Evolutionary conservation across 768 basidiomycete genomes (phyloP), one percentile per base, ranked within the genome.

Genomic region (Mycena amicta): DNA sequence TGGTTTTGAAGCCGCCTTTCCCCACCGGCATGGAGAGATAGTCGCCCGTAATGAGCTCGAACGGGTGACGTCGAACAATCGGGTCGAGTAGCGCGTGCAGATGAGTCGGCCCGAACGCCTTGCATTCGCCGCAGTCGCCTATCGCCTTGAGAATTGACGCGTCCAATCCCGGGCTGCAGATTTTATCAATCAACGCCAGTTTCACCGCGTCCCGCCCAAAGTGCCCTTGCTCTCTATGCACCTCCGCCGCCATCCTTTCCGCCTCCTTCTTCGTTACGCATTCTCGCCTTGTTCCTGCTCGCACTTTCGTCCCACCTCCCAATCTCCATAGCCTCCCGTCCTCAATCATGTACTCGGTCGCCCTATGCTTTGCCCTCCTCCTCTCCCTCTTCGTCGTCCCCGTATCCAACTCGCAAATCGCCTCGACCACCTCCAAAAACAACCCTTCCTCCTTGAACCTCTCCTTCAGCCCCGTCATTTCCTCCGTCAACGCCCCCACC

Each of bases 201-300:
- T 76, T 76, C 56, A 76, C 64, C 2, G 46, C 8, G 55, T 78
- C 75, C 3, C 71, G 46, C 5, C 69, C 67, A 60, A 69, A 76
- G 58, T 78, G 77, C 0, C 74, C 74, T 1, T 63, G 43, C 2
- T 61, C 25, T 27, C 33, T 16, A 33, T 74, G 71, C 18, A 57
- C 51, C 1, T 59, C 28, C 33, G 54, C n/a, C 2, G 70, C 73
- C 39, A 67, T 28, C 31, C 39, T 60, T 1, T 47, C 29, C 5
- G 70, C 69, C 43, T 74, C 73, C 39, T 29, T 55, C 54, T 62
- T 60, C 1, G 69, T 62, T 0, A 74, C 40, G 31, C 74, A 76
- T 49, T 74, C 74, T n/a, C 60, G 40, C 29, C 60, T 46, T 22
- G 66, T 29, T 26, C 66, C 23, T 23, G 64, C 68, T 37, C 68